Percentiles rank a stretch among this genome's conserved stretches.
These are phyloP conservation scores for Hypoxylon fragiforme DNA, from an alignment of 495 filamentous ascomycete species.

Conservation along the genomic window DNA sequence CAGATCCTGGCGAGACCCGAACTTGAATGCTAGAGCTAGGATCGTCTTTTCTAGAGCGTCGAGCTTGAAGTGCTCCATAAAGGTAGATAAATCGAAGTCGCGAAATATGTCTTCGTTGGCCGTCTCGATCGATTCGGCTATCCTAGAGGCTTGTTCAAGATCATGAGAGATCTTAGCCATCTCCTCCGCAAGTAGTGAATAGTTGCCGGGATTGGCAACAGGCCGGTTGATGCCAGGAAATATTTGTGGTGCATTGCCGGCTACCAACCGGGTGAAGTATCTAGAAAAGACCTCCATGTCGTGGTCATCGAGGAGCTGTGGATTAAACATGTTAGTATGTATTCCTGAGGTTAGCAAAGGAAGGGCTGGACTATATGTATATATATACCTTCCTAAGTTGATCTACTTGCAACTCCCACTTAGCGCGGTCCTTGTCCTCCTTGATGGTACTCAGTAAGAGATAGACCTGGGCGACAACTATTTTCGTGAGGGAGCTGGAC, in stretches of 20 bases:
- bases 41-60: conserved; percentile 84
- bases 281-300: conserved; percentile 95
- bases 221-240: conserved; percentile 74
- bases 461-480: conserved; percentile 93
- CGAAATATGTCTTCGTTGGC: conserved; percentile 84
- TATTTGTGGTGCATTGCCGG: conserved; percentile 80
- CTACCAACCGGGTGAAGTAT: conserved; percentile 87
- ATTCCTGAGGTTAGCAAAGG: not conserved
- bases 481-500: conserved; percentile 71
- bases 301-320: conserved; percentile 86
- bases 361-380: conserved; percentile 7
- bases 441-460: conserved; percentile 91
- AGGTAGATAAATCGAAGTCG: conserved; percentile 90
- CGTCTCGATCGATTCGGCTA: conserved; percentile 88
- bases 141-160: conserved; percentile 79
- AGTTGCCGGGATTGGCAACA: conserved; percentile 74
- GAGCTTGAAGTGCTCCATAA: conserved; percentile 91
- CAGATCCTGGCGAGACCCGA: conserved; percentile 73
- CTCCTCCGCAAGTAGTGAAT: conserved; percentile 78
- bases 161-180: conserved; percentile 83
- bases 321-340: not conserved
- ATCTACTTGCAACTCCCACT: conserved; percentile 92
- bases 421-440: conserved; percentile 84
- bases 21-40: conserved; percentile 87
- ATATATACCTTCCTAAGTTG: conserved; percentile 82